These are phyloP conservation scores for Xylaria telfairii DNA, from an alignment of 495 filamentous ascomycete species.

Conservation along the genomic window DNA sequence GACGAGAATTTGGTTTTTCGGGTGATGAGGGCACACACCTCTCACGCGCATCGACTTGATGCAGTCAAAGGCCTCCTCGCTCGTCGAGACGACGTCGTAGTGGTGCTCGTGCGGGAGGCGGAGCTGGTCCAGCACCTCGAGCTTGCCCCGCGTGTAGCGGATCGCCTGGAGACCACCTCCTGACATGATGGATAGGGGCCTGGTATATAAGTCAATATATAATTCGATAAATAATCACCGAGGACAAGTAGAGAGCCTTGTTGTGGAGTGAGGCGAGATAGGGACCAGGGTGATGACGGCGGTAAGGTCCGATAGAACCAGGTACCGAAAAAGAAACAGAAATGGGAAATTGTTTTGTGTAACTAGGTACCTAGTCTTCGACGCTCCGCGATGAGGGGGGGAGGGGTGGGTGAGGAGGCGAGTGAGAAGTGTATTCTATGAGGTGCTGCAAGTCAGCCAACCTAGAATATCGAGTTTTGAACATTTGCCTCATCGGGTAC, in stretches of 20 bases:
- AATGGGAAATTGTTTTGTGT: too few species aligned
- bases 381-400: too few species aligned
- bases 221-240: neutral
- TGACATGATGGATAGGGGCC: constrained; percentile 41
- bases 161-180: constrained; percentile 75
- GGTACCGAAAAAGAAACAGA: neutral
- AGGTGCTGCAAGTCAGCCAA: neutral
- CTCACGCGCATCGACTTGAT: constrained; percentile 94
- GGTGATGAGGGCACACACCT: constrained; percentile 41
- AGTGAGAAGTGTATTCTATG: neutral
- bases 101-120: constrained; percentile 83
- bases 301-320: neutral
- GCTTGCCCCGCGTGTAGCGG: constrained; percentile 75
- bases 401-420: too few species aligned
- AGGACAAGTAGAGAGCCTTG: neutral
- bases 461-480: neutral
- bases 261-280: neutral
- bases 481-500: neutral
- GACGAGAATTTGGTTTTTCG: too few species aligned
- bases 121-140: constrained; percentile 90
- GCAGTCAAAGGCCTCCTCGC: constrained; percentile 86
- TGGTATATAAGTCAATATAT: neutral
- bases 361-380: too few species aligned
- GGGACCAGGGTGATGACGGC: neutral
- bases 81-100: constrained; percentile 75